These are phyloP conservation scores for Nicotiana knightiana DNA, from an alignment of 257 asterid genomes.

Conservation along the genomic window DNA sequence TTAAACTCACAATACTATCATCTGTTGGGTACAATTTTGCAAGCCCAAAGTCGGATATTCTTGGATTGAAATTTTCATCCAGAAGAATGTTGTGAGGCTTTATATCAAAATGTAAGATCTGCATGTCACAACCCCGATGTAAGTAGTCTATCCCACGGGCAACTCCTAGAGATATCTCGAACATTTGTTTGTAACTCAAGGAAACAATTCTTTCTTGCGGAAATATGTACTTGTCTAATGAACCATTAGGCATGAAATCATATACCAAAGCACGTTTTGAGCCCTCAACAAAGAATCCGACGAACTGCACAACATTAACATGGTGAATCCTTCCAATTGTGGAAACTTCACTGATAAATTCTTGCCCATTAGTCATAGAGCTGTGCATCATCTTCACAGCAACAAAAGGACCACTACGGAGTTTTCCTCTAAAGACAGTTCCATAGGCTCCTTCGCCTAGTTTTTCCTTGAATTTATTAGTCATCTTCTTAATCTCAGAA, in stretches of 20 bases:
- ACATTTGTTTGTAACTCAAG: slow-evolving; percentile 29
- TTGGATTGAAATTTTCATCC: slow-evolving; percentile 34
- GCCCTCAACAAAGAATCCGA: slow-evolving; percentile 43
- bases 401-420: slow-evolving; percentile 40
- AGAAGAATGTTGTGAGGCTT: slow-evolving; percentile 45
- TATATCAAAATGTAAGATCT: slow-evolving; percentile 37
- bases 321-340: slow-evolving; percentile 38
- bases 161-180: slow-evolving; percentile 36
- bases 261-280: slow-evolving; percentile 33
- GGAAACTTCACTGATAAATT: slow-evolving; percentile 37
- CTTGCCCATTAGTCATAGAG: slow-evolving; percentile 28
- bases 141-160: slow-evolving; percentile 42
- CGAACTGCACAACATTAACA: slow-evolving; percentile 32
- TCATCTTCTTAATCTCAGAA: slow-evolving; percentile 36
- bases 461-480: slow-evolving; percentile 26
- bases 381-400: slow-evolving; percentile 37
- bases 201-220: background rate
- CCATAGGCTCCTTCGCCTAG: slow-evolving; percentile 48
- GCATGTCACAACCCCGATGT: slow-evolving; percentile 33
- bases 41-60: slow-evolving; percentile 39
- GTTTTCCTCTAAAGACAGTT: slow-evolving; percentile 43
- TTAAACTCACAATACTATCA: slow-evolving; percentile 16
- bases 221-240: slow-evolving; percentile 34
- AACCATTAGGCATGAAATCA: slow-evolving; percentile 39
- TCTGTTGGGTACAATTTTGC: slow-evolving; percentile 28